A percentile compares a stretch with the other conserved stretches of the same genome.
Evolutionary conservation across 768 basidiomycete species (phyloP).

Genomic region (Tulasnella sp.): DNA sequence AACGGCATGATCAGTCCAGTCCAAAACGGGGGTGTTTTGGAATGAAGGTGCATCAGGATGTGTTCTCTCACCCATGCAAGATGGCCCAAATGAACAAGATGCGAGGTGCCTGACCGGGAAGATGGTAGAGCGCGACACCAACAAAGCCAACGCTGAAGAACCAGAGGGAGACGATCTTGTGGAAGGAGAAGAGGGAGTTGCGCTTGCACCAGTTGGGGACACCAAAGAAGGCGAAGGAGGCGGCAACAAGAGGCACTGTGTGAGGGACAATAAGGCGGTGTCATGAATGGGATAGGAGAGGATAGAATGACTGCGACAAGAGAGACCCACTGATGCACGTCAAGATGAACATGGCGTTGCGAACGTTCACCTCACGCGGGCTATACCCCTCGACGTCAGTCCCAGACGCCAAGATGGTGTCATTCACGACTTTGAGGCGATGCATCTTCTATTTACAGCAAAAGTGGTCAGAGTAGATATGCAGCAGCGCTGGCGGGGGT

Average conservation of each 20-base stretch:
- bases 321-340: neutral
- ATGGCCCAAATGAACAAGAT: neutral
- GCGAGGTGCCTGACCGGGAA: neutral
- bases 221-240: neutral
- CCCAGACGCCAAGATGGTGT: neutral
- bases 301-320: neutral
- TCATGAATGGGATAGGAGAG: neutral
- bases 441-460: no score
- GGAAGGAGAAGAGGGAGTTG: neutral
- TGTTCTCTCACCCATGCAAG: conserved; percentile 5
- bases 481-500: no score
- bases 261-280: no score
- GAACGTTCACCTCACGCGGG: neutral
- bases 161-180: neutral
- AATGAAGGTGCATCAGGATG: no score
- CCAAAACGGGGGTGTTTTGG: neutral
- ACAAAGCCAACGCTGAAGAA: neutral
- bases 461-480: no score
- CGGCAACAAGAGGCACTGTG: neutral
- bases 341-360: conserved; percentile 2
- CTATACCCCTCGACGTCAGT: neutral
- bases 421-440: neutral
- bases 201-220: neutral
- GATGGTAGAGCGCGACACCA: neutral
- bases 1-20: neutral